Percentiles rank a stretch among this genome's conserved stretches.
Conservation (phyloP, 768 basidiomycete genomes). For the Rickenella mellea region DNA sequence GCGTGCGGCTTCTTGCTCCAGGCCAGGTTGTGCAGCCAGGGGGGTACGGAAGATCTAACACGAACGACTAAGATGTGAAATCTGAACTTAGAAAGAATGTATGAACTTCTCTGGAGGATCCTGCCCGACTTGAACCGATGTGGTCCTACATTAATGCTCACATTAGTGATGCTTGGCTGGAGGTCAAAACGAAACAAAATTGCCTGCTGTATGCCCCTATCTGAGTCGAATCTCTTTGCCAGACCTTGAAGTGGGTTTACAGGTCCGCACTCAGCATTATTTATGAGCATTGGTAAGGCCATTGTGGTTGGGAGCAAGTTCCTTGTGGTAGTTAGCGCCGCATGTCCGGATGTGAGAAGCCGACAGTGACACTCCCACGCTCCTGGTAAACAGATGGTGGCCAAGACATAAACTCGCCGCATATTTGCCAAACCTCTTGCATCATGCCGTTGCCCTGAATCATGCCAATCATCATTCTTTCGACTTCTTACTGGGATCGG, state of each 20-base stretch:
- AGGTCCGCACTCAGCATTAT: constrained; percentile 77
- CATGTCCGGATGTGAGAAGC: no score
- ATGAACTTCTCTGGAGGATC: constrained; percentile 54
- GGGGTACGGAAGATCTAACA: constrained; percentile 54
- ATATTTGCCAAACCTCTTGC: no score
- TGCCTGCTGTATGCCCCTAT: constrained; percentile 75
- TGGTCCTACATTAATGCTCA: constrained; percentile 43
- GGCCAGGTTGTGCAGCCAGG: constrained; percentile 25
- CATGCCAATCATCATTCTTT: no score
- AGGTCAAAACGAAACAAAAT: constrained; percentile 6
- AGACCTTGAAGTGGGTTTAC: constrained; percentile 75
- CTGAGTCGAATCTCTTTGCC: constrained; percentile 69
- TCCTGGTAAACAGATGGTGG: background rate
- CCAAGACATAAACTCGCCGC: no score
- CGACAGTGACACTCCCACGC: no score
- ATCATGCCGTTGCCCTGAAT: no score
- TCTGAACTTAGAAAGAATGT: constrained; percentile 5
- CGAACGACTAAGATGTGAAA: background rate
- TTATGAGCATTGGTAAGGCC: constrained; percentile 75
- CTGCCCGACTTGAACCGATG: constrained; percentile 49
- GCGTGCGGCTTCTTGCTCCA: constrained; percentile 57
- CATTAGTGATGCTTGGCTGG: background rate
- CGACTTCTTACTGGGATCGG: no score
- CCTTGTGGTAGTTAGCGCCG: background rate
- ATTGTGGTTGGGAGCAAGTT: constrained; percentile 27